Percentiles rank a stretch among this genome's conserved stretches.
These are phyloP conservation scores for Pseudocercospora cruenta DNA, from an alignment of 2,329 filamentous ascomycete genomes.

Conservation along the genomic window DNA sequence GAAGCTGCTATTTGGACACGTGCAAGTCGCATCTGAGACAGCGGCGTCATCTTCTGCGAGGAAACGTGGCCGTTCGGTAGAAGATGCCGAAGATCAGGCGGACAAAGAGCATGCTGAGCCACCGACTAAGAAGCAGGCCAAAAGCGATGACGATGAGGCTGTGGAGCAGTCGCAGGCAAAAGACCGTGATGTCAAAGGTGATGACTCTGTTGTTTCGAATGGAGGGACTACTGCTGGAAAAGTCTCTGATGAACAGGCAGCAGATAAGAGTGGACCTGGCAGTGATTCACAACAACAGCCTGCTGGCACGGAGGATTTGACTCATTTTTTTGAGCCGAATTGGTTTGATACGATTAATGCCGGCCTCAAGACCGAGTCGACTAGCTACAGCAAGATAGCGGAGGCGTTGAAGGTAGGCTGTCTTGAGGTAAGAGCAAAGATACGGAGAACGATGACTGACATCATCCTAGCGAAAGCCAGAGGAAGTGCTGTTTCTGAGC, in stretches of 20 bases:
- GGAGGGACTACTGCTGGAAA: constrained; percentile 13
- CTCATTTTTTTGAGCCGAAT: constrained; percentile 57
- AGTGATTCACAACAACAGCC: constrained; percentile 36
- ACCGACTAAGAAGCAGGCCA: constrained; percentile 19
- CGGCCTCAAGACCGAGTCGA: constrained; percentile 69
- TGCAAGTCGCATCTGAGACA: constrained; percentile 29
- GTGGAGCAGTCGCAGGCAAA: constrained; percentile 3
- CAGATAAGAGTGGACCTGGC: constrained; percentile 6
- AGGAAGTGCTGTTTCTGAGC: constrained; percentile 75
- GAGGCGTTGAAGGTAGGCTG: constrained; percentile 43
- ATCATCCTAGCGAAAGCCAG: constrained; percentile 46
- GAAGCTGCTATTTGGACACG: constrained; percentile 74
- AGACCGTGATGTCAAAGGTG: constrained; percentile 11
- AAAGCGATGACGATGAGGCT: constrained; percentile 10
- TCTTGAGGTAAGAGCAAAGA: neutral
- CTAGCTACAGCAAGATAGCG: constrained; percentile 70
- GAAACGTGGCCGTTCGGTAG: constrained; percentile 20
- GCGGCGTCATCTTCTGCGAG: constrained; percentile 19
- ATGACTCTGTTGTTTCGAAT: constrained; percentile 1
- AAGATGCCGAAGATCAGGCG: constrained; percentile 25
- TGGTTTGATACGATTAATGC: constrained; percentile 84
- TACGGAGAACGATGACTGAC: constrained; percentile 3
- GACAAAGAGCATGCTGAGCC: constrained; percentile 15
- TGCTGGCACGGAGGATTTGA: constrained; percentile 58
- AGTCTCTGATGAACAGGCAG: constrained; percentile 7